Evolutionary conservation across 495 filamentous ascomycete species (phyloP).

Genomic region (Podospora tetraspora): DNA sequence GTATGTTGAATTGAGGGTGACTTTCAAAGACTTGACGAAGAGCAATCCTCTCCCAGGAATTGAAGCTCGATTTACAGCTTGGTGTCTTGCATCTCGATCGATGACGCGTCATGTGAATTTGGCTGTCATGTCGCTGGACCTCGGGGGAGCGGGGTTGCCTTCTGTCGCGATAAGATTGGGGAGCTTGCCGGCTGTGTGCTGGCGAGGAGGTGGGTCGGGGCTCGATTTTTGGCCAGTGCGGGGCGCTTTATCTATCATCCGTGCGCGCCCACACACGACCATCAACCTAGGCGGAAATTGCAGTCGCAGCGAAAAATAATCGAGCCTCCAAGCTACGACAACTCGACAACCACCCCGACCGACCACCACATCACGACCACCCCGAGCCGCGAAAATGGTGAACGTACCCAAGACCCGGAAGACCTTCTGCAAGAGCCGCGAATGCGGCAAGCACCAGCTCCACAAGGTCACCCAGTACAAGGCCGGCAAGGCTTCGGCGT

Average conservation of each 20-base stretch:
- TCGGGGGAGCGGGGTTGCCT: background rate
- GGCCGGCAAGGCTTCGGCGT: constrained; percentile 74
- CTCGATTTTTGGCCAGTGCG: constrained; percentile 9
- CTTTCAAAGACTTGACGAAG: background rate
- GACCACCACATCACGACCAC: constrained; percentile 25
- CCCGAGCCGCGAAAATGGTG: constrained; percentile 38
- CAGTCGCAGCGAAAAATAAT: constrained; percentile 19
- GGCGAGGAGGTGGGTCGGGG: background rate
- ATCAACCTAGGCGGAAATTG: constrained; percentile 29
- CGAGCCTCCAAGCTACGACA: constrained; percentile 27
- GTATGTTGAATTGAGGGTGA: background rate
- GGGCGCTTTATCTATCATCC: constrained; percentile 28
- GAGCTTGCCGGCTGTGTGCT: background rate
- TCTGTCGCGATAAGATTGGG: background rate
- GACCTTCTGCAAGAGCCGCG: constrained; percentile 82
- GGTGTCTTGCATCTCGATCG: background rate
- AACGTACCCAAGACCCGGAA: constrained; percentile 43
- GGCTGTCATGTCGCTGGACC: background rate
- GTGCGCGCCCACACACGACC: constrained; percentile 26
- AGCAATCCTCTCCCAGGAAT: background rate
- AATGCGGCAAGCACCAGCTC: constrained; percentile 89
- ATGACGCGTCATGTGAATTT: background rate
- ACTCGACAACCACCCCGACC: constrained; percentile 17
- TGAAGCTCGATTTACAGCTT: background rate
- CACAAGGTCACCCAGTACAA: constrained; percentile 98